Evolutionary conservation across 768 basidiomycete genomes (phyloP).

Genomic region (Macrolepiota albuminosa): DNA sequence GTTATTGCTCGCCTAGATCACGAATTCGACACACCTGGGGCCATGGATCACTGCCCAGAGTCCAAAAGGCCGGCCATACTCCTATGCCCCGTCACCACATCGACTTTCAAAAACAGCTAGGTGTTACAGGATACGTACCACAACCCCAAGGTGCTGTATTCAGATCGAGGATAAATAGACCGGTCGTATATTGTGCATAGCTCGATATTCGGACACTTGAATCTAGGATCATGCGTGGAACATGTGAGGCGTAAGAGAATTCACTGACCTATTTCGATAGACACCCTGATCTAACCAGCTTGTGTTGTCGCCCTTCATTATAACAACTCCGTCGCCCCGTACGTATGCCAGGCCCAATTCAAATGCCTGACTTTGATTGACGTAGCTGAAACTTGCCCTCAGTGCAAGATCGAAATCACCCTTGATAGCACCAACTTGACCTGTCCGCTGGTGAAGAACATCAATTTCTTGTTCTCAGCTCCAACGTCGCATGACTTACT

Average conservation of each 20-base stretch:
- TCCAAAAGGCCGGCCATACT: slow-evolving; percentile 86
- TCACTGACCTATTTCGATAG: slow-evolving; percentile 54
- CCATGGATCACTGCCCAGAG: slow-evolving; percentile 55
- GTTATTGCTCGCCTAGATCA: neutral
- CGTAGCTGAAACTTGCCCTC: slow-evolving; percentile 44
- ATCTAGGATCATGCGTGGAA: neutral
- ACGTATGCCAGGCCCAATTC: slow-evolving; percentile 51
- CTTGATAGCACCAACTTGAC: slow-evolving; percentile 49
- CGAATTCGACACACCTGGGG: slow-evolving; percentile 44
- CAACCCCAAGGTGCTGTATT: slow-evolving; percentile 88
- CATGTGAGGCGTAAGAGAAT: neutral
- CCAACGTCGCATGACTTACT: slow-evolving; percentile 35
- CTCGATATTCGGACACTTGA: slow-evolving; percentile 71
- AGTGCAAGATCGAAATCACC: slow-evolving; percentile 7
- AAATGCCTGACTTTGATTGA: slow-evolving; percentile 51
- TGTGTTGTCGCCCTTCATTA: slow-evolving; percentile 77
- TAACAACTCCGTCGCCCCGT: slow-evolving; percentile 49
- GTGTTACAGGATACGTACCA: slow-evolving; percentile 39
- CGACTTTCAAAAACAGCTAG: neutral
- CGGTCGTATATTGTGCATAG: slow-evolving; percentile 58
- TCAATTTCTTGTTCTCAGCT: slow-evolving; percentile 13
- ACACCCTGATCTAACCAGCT: slow-evolving; percentile 48
- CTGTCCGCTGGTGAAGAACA: slow-evolving; percentile 45
- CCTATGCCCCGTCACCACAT: slow-evolving; percentile 29
- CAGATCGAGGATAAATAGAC: slow-evolving; percentile 81